Evolutionary conservation across 2,329 filamentous ascomycete species (phyloP), one percentile per base, ranked within the genome.

Genomic region (Ceratocystis variospora): DNA sequence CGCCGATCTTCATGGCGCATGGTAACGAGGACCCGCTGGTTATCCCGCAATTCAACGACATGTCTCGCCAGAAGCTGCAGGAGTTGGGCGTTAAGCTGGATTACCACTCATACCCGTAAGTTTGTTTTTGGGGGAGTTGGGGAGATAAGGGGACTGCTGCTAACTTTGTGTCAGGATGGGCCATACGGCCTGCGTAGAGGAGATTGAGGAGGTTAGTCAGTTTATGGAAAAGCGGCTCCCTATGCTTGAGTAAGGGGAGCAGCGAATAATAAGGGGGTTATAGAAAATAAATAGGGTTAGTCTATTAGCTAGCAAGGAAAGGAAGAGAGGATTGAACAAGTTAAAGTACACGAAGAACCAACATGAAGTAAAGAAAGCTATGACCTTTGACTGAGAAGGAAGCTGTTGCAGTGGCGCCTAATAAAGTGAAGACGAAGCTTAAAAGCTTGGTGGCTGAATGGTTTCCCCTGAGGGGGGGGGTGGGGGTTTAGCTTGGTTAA

Each of bases 1-100:
- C 90, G 1, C 88, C 89, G 0, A 85, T 97, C 69, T 89, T 94
- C 76, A 88, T 96, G 86, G 90, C 83, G 12, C 94, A 97, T 71
- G 94, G 94, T n/a, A 82, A 86, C 68, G 77, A 77, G 0, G 93
- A 99, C 74, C 81, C 81, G 15, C 78, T 96, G 2, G 88, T 96
- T 7, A 81, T 80, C 70, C 82, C 85, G 55, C 77, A 81, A 66
- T 87, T 88, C 75, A 93, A 89, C 15, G 76, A 83, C 73, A 74
- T 79, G 75, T 90, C 88, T 28, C 83, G 82, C 2, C 80, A 89
- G 50, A 74, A 81, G 67, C 76, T 97, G 63, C 86, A 84, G 74
- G 81, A 83, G 48, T 76, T 87, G 74, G 90, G 89, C 0, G 87
- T 86, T 74, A 80, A 87, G 66, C 87, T 94, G 4, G 83, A 87